Percentiles rank a stretch among this genome's conserved stretches.
These are phyloP conservation scores for Floccularia luteovirens DNA, from an alignment of 768 basidiomycete species.

Conservation along the genomic window DNA sequence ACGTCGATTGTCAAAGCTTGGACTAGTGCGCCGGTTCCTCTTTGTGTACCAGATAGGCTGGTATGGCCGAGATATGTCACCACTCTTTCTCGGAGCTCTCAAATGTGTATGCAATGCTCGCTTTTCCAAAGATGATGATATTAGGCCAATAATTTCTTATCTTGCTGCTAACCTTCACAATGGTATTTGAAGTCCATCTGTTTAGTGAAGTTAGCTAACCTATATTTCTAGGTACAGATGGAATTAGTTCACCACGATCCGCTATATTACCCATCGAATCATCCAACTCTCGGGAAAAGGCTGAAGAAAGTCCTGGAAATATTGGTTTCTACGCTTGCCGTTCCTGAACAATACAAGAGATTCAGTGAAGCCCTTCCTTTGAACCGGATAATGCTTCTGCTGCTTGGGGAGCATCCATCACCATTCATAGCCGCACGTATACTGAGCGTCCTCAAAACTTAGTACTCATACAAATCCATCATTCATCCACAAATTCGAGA, in stretches of 20 bases:
- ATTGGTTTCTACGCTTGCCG: slow-evolving; percentile 54
- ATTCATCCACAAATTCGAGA: slow-evolving; percentile 78
- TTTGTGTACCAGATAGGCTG: slow-evolving; percentile 77
- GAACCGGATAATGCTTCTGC: slow-evolving; percentile 69
- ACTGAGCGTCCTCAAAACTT: slow-evolving; percentile 48
- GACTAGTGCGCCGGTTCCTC: slow-evolving; percentile 67
- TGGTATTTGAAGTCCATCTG: slow-evolving; percentile 31
- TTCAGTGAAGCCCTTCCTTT: slow-evolving; percentile 72
- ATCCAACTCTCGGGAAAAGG: slow-evolving; percentile 43
- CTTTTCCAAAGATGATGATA: slow-evolving; percentile 66
- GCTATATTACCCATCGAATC: slow-evolving; percentile 49
- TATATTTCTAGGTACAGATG: slow-evolving; percentile 4
- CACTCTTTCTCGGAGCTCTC: slow-evolving; percentile 51
- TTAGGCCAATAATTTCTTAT: slow-evolving; percentile 85
- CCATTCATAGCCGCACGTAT: slow-evolving; percentile 52
- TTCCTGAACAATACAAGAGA: slow-evolving; percentile 52
- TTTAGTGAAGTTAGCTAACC: slow-evolving; percentile 6
- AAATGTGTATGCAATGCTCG: slow-evolving; percentile 51
- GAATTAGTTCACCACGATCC: slow-evolving; percentile 43
- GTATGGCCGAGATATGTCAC: slow-evolving; percentile 51
- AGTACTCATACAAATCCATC: slow-evolving; percentile 46
- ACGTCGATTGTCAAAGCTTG: slow-evolving; percentile 65
- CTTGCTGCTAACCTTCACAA: slow-evolving; percentile 74
- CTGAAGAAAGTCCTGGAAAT: slow-evolving; percentile 60
- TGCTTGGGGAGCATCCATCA: slow-evolving; percentile 71